Conservation (phyloP, 352 stramenopile genomes). For the Pythium phragmiticola region DNA sequence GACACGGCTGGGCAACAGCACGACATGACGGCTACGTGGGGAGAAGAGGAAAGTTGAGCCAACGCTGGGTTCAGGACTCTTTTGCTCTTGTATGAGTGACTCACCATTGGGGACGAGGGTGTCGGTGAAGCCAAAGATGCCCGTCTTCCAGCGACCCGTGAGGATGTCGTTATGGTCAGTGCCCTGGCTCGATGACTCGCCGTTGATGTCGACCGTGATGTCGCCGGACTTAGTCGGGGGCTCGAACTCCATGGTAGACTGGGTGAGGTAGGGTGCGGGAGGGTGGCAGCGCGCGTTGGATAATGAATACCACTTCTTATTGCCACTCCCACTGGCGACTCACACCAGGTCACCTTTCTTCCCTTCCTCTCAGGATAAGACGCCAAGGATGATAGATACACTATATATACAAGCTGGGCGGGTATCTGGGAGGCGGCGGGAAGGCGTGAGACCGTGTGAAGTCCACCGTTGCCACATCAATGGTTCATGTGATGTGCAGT, state of each 20-base stretch:
- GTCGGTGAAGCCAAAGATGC: conserved; percentile 66
- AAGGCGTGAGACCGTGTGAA: no score
- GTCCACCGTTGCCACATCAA: no score
- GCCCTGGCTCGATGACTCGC: conserved; percentile 34
- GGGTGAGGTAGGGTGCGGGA: not conserved
- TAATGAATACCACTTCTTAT: not conserved
- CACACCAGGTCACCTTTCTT: not conserved
- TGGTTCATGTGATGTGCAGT: no score
- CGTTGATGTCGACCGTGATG: conserved; percentile 40
- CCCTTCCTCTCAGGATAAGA: not conserved
- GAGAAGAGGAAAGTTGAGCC: not conserved
- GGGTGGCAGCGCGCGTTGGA: conserved; percentile 6
- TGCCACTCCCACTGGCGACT: no score
- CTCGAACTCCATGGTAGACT: conserved; percentile 50
- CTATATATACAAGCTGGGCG: no score
- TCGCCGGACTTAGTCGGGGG: conserved; percentile 51
- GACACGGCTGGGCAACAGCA: conserved; percentile 62
- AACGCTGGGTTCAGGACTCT: conserved; percentile 25
- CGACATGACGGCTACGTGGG: conserved; percentile 39
- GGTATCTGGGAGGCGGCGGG: no score
- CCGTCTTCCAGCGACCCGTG: conserved; percentile 74
- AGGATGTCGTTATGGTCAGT: conserved; percentile 70
- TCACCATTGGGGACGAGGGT: conserved; percentile 70
- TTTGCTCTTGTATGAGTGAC: not conserved
- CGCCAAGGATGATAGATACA: not conserved